These are phyloP conservation scores for Acacia acuminata DNA, from an alignment of 306 rosid genomes.

Conservation along the genomic window DNA sequence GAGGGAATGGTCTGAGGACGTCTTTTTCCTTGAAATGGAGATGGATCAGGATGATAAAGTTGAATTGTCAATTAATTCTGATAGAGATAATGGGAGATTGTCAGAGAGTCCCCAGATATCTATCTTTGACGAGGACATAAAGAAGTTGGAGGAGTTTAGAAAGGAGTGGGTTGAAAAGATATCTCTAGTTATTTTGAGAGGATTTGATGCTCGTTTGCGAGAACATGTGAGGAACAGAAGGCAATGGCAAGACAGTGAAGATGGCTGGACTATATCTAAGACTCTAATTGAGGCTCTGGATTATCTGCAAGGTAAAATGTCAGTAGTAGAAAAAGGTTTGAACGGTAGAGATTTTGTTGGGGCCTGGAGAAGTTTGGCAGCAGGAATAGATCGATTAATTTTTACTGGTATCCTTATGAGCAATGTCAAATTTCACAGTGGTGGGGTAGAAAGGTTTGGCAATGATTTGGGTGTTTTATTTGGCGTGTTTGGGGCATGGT, in stretches of 20 bases:
- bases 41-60: conserved; percentile 38
- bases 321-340: conserved; percentile 60
- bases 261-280: conserved; percentile 80
- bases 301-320: conserved; percentile 70
- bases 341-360: conserved; percentile 70
- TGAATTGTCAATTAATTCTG: conserved; percentile 29
- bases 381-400: conserved; percentile 65
- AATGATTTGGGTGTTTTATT: conserved; percentile 72
- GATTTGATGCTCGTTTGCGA: conserved; percentile 71
- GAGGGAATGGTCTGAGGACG: conserved; percentile 84
- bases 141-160: conserved; percentile 69
- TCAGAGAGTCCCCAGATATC: conserved; percentile 47
- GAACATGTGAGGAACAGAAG: conserved; percentile 80
- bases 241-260: conserved; percentile 86
- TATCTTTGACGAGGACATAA: conserved; percentile 64
- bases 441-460: conserved; percentile 72
- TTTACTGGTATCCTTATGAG: conserved; percentile 59
- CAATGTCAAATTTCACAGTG: conserved; percentile 61
- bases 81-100: conserved; percentile 28
- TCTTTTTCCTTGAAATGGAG: conserved; percentile 82
- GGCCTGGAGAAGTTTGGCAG: conserved; percentile 89
- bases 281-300: conserved; percentile 69
- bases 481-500: conserved; percentile 82
- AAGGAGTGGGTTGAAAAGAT: conserved; percentile 79
- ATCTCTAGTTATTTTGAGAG: conserved; percentile 76